Conservation (phyloP, 2,329 filamentous ascomycete genomes). For the Ramularia collo-cygni region DNA sequence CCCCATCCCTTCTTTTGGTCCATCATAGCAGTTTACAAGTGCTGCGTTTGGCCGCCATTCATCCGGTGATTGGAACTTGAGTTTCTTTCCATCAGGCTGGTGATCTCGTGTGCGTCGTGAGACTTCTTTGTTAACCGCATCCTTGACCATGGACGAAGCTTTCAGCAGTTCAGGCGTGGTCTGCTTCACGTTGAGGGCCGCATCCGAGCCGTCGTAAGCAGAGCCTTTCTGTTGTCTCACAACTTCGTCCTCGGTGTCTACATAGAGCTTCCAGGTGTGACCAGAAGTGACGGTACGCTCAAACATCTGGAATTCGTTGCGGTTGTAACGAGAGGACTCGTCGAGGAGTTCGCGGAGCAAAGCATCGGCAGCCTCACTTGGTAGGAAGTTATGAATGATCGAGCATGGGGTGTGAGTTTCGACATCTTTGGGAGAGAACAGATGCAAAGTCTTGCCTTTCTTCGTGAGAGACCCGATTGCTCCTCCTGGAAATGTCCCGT, state of each 20-base stretch:
- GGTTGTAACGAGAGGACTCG: slow-evolving; percentile 65
- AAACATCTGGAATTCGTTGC: slow-evolving; percentile 75
- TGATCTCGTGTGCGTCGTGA: slow-evolving; percentile 58
- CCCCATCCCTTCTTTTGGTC: slow-evolving; percentile 73
- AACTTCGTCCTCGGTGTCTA: slow-evolving; percentile 65
- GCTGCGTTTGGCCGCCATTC: slow-evolving; percentile 81
- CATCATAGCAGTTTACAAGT: slow-evolving; percentile 90
- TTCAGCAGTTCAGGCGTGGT: slow-evolving; percentile 67
- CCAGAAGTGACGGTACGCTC: slow-evolving; percentile 79
- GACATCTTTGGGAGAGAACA: slow-evolving; percentile 76
- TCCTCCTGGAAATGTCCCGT: neutral
- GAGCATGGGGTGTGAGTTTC: slow-evolving; percentile 81
- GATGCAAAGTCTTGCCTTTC: slow-evolving; percentile 74
- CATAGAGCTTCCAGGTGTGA: slow-evolving; percentile 78
- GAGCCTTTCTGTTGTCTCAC: slow-evolving; percentile 69
- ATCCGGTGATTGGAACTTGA: slow-evolving; percentile 66
- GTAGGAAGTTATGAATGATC: slow-evolving; percentile 86
- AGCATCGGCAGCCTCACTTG: slow-evolving; percentile 60
- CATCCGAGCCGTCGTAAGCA: slow-evolving; percentile 73
- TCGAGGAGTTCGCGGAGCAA: slow-evolving; percentile 68
- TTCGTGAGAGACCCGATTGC: slow-evolving; percentile 49
- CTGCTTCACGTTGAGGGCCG: slow-evolving; percentile 61
- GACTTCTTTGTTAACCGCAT: slow-evolving; percentile 73
- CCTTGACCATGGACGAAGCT: slow-evolving; percentile 63
- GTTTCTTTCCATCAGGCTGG: slow-evolving; percentile 64